These are phyloP conservation scores for Entomophthora muscae DNA, from an alignment of 371 early-diverging fungal species.

Conservation along the genomic window DNA sequence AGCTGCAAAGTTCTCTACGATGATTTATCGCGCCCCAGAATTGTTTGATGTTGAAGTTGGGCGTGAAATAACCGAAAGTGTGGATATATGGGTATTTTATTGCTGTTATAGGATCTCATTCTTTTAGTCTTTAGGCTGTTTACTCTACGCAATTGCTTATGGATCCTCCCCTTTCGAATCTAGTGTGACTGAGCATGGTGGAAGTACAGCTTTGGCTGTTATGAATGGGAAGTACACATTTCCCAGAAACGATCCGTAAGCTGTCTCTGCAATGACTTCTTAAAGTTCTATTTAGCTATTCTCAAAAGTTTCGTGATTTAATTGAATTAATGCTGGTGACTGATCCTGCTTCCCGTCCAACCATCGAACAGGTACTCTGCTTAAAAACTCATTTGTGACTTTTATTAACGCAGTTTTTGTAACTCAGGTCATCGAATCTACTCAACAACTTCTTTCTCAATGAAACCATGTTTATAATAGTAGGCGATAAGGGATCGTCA, in stretches of 20 bases:
- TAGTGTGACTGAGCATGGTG: constrained; percentile 43
- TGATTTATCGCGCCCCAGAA: constrained; percentile 67
- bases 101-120: background rate
- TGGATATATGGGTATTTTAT: constrained; percentile 51
- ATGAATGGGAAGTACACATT: constrained; percentile 40
- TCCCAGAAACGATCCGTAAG: constrained; percentile 23
- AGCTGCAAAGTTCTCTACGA: constrained; percentile 51
- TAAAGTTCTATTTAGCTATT: constrained; percentile 22
- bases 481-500: too few species aligned
- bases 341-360: constrained; percentile 44
- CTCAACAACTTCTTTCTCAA: too few species aligned
- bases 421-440: too few species aligned
- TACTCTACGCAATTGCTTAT: constrained; percentile 54
- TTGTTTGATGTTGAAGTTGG: constrained; percentile 58
- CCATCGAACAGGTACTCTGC: constrained; percentile 27
- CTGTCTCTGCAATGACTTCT: background rate
- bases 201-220: constrained; percentile 52
- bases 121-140: constrained; percentile 44
- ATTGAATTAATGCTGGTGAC: constrained; percentile 42
- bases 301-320: constrained; percentile 33
- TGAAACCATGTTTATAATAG: too few species aligned
- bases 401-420: too few species aligned
- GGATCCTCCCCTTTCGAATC: constrained; percentile 57
- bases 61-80: constrained; percentile 37
- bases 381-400: too few species aligned